Conservation (phyloP, 768 basidiomycete species). For the Trametes elegans region DNA sequence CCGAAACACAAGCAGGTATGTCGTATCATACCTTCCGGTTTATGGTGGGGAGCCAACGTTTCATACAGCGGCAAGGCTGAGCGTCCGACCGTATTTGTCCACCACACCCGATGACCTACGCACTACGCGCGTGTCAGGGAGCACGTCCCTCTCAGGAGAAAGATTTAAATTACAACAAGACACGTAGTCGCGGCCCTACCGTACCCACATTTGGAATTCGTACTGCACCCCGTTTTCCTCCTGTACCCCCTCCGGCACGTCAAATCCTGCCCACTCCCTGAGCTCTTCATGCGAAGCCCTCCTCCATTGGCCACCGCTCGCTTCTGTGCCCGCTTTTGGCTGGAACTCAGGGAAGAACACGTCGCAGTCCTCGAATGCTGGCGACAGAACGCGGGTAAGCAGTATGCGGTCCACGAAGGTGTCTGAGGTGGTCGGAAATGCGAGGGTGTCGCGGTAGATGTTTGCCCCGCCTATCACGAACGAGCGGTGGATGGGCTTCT, state of each 20-base stretch:
- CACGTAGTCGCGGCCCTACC: slow-evolving; percentile 21
- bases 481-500: slow-evolving; percentile 43
- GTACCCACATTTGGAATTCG: slow-evolving; percentile 96
- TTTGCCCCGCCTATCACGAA: slow-evolving; percentile 95
- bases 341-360: slow-evolving; percentile 80
- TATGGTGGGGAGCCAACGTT: background rate
- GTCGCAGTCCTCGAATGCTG: slow-evolving; percentile 81
- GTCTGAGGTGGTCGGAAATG: slow-evolving; percentile 33
- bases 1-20: slow-evolving; percentile 96
- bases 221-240: slow-evolving; percentile 83
- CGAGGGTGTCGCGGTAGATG: slow-evolving; percentile 71
- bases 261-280: slow-evolving; percentile 75
- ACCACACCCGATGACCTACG: background rate
- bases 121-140: background rate
- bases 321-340: slow-evolving; percentile 22
- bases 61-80: slow-evolving; percentile 30
- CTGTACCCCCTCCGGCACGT: slow-evolving; percentile 72
- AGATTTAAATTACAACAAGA: background rate
- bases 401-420: slow-evolving; percentile 75
- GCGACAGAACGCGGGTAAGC: slow-evolving; percentile 77
- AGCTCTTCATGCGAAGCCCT: slow-evolving; percentile 61
- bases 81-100: background rate
- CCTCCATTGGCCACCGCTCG: slow-evolving; percentile 44
- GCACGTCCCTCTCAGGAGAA: background rate
- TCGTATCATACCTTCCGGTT: background rate